These are phyloP conservation scores for Ampelomyces quisqualis DNA, from an alignment of 2,329 filamentous ascomycete genomes.

Conservation along the genomic window DNA sequence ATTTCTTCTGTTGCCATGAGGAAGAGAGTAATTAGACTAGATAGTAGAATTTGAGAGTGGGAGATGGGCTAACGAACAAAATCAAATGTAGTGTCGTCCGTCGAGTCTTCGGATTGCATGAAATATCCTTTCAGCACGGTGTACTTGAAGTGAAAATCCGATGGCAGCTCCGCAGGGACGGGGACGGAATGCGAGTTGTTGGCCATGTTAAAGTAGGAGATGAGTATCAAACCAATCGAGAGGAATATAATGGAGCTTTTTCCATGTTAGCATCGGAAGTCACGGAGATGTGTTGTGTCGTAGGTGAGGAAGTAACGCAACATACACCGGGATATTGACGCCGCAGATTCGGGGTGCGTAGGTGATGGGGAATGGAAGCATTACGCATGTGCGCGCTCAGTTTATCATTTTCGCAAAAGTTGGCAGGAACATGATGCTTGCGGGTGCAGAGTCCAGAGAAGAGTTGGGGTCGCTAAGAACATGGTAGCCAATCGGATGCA, in stretches of 20 bases:
- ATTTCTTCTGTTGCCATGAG: constrained; percentile 49
- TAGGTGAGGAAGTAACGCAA: too few relatives aligned
- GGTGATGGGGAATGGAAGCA: constrained; percentile 6
- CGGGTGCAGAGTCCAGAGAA: not conserved
- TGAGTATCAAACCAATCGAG: constrained; percentile 6
- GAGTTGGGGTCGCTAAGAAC: constrained; percentile 5
- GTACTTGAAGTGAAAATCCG: constrained; percentile 55
- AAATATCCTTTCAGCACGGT: constrained; percentile 63
- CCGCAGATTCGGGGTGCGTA: constrained; percentile 6
- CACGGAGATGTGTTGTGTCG: too few relatives aligned
- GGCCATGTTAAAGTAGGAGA: constrained; percentile 13
- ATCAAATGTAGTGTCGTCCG: constrained; percentile 60
- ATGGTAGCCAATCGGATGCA: constrained; percentile 9
- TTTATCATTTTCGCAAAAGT: constrained; percentile 5
- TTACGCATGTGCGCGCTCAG: not conserved
- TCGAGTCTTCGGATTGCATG: constrained; percentile 60
- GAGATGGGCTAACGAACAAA: constrained; percentile 52
- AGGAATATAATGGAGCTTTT: constrained; percentile 18
- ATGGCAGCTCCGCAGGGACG: constrained; percentile 4
- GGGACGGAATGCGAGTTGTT: not conserved
- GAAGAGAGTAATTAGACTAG: too few relatives aligned
- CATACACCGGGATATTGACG: constrained; percentile 10
- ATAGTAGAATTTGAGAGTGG: not conserved
- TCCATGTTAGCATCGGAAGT: not conserved
- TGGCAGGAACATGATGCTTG: not conserved